phyloP scores from a whole-genome alignment of 2,329 filamentous ascomycete species.

The Tricladium varicosporioides region DNA sequence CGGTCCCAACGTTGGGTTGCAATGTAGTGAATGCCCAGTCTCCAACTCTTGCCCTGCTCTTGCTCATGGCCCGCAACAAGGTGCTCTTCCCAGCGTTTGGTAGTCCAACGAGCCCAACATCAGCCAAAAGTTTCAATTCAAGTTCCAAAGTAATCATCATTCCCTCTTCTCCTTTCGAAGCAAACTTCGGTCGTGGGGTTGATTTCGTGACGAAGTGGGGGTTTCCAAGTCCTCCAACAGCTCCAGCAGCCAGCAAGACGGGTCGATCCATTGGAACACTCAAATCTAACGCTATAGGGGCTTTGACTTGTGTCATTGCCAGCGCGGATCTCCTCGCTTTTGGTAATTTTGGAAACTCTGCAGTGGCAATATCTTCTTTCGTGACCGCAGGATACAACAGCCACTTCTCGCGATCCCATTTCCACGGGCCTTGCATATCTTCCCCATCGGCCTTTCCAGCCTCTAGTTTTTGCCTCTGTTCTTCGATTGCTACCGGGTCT shows the following conservation, averaged over 20 bases:
- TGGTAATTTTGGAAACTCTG: conserved; percentile 56
- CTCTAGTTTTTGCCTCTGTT: conserved; percentile 40
- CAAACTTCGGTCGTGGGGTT: conserved; percentile 78
- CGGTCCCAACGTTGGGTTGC: conserved; percentile 91
- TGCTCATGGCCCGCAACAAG: conserved; percentile 80
- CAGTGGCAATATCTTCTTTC: conserved; percentile 63
- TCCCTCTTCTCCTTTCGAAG: conserved; percentile 79
- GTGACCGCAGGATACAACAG: conserved; percentile 79
- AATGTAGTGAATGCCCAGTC: conserved; percentile 97
- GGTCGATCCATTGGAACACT: conserved; percentile 77
- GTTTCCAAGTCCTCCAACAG: conserved; percentile 87
- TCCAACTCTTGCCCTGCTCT: conserved; percentile 84
- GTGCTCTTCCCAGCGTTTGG: conserved; percentile 98
- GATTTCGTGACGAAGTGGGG: conserved; percentile 83
- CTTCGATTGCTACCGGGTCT: conserved; percentile 74
- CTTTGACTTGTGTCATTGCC: conserved; percentile 59
- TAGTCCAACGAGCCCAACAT: conserved; percentile 90
- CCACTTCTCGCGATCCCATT: conserved; percentile 67
- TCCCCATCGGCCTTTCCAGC: conserved; percentile 38
- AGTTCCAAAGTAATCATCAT: conserved; percentile 78
- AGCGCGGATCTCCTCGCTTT: conserved; percentile 55
- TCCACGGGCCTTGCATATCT: conserved; percentile 34
- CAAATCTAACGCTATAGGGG: conserved; percentile 71
- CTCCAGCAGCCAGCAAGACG: conserved; percentile 82
- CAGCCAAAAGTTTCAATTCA: conserved; percentile 91